Evolutionary conservation across 2,329 filamentous ascomycete genomes (phyloP).

Genomic region (Talaromyces islandicus): DNA sequence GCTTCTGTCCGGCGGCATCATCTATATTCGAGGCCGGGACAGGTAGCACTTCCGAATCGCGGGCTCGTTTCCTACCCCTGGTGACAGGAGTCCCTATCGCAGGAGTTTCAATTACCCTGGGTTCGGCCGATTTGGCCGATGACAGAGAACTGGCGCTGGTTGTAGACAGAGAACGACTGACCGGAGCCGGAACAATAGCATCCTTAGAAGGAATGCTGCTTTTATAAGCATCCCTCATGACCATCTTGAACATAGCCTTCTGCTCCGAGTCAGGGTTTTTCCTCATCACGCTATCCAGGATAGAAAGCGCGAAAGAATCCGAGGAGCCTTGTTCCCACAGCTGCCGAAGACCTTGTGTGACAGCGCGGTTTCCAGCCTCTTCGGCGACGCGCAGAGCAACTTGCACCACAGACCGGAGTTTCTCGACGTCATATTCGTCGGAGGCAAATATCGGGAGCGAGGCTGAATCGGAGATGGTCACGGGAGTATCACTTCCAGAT

Average conservation of each 20-base stretch:
- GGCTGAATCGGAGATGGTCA: constrained; percentile 11
- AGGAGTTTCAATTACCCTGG: constrained; percentile 15
- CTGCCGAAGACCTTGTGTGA: constrained; percentile 22
- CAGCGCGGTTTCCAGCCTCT: constrained; percentile 22
- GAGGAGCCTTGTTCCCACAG: constrained; percentile 21
- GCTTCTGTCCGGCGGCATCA: constrained; percentile 21
- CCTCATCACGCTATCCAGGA: constrained; percentile 23
- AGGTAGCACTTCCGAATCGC: constrained; percentile 7
- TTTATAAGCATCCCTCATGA: constrained; percentile 24
- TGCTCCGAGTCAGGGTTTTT: constrained; percentile 21
- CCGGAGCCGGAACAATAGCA: constrained; percentile 3
- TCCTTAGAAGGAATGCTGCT: constrained; percentile 13
- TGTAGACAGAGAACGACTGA: constrained; percentile 18
- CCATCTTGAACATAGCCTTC: constrained; percentile 23
- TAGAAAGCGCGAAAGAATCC: constrained; percentile 27
- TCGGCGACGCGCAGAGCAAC: constrained; percentile 22
- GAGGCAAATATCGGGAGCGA: constrained; percentile 18
- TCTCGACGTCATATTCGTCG: constrained; percentile 22
- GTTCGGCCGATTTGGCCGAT: constrained; percentile 32
- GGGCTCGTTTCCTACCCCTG: constrained; percentile 9
- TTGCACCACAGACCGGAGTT: constrained; percentile 21
- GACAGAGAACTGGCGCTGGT: constrained; percentile 33
- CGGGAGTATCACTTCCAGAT: constrained; percentile 13
- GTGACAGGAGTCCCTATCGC: constrained; percentile 4
- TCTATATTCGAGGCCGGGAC: background rate